These are phyloP conservation scores for Cucurbita argyrosperma DNA, from an alignment of 306 rosid species.

Conservation along the genomic window DNA sequence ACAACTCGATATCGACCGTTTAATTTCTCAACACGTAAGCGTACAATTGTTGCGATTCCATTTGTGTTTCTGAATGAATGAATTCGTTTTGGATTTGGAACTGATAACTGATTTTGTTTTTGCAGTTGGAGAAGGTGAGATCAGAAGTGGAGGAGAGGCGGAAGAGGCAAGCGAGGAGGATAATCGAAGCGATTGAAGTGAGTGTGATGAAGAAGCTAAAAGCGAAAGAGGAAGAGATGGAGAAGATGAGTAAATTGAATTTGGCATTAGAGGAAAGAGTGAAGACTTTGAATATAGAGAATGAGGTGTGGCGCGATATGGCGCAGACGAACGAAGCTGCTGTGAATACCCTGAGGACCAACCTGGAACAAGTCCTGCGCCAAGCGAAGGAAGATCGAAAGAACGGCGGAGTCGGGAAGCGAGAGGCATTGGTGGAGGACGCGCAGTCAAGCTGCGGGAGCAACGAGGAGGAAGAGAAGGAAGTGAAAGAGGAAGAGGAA, in stretches of 20 bases:
- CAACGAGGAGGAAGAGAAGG: neutral
- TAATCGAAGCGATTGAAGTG: constrained; percentile 41
- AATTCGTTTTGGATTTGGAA: neutral
- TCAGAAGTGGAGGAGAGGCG: constrained; percentile 55
- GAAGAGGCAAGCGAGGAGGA: constrained; percentile 48
- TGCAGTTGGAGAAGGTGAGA: constrained; percentile 72
- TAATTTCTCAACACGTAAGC: constrained; percentile 54
- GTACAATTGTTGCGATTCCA: no score
- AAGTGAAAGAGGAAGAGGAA: neutral
- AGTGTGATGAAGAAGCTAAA: constrained; percentile 47
- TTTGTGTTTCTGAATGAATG: neutral
- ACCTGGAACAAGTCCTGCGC: constrained; percentile 48
- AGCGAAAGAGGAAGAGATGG: constrained; percentile 60
- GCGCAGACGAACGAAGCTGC: constrained; percentile 83
- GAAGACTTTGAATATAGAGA: constrained; percentile 44
- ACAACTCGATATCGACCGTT: constrained; percentile 43
- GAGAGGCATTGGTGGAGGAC: constrained; percentile 23
- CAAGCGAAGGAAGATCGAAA: constrained; percentile 18
- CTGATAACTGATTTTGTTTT: neutral
- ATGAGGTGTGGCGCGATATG: constrained; percentile 75
- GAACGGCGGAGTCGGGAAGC: neutral
- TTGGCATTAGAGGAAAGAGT: constrained; percentile 68
- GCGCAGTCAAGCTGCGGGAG: constrained; percentile 65
- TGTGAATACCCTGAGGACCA: constrained; percentile 46
- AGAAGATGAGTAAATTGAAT: constrained; percentile 54